Evolutionary conservation across 257 asterid species (phyloP).

Genomic region (Parsonsia alboflavescens): DNA sequence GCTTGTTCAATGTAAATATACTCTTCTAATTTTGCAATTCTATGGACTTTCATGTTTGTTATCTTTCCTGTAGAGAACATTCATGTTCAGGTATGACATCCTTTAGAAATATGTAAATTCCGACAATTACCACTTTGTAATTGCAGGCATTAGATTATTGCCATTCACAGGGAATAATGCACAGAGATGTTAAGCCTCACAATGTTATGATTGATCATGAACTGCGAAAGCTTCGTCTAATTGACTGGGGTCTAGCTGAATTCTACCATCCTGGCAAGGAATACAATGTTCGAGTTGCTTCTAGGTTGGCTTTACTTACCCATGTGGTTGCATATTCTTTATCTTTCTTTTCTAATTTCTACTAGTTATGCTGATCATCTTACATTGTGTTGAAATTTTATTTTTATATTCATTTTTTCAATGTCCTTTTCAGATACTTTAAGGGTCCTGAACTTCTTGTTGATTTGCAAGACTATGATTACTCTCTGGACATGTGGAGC

Average conservation of each 20-base stretch:
- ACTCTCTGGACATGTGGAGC: slow-evolving; percentile 77
- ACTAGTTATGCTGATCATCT: neutral
- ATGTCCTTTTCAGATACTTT: slow-evolving; percentile 24
- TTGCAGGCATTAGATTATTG: slow-evolving; percentile 30
- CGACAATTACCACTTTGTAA: neutral
- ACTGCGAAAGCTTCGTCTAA: slow-evolving; percentile 25
- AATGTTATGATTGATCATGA: slow-evolving; percentile 35
- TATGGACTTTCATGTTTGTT: neutral
- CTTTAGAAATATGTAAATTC: neutral
- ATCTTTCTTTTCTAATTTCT: neutral
- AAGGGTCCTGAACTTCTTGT: slow-evolving; percentile 55
- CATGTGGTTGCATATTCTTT: neutral
- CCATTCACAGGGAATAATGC: slow-evolving; percentile 33
- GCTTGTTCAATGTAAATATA: neutral
- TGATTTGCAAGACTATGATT: slow-evolving; percentile 70
- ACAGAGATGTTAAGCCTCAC: slow-evolving; percentile 32
- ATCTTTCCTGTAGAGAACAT: neutral
- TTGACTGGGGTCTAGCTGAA: slow-evolving; percentile 33
- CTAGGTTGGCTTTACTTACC: slow-evolving; percentile 12
- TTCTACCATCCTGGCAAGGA: slow-evolving; percentile 31
- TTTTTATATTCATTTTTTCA: neutral
- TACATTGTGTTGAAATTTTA: neutral
- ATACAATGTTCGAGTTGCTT: slow-evolving; percentile 29
- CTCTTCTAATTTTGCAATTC: neutral
- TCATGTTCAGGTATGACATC: neutral